These are phyloP conservation scores for Aspergillus sp. DNA, from an alignment of 2,329 filamentous ascomycete species.

Conservation along the genomic window DNA sequence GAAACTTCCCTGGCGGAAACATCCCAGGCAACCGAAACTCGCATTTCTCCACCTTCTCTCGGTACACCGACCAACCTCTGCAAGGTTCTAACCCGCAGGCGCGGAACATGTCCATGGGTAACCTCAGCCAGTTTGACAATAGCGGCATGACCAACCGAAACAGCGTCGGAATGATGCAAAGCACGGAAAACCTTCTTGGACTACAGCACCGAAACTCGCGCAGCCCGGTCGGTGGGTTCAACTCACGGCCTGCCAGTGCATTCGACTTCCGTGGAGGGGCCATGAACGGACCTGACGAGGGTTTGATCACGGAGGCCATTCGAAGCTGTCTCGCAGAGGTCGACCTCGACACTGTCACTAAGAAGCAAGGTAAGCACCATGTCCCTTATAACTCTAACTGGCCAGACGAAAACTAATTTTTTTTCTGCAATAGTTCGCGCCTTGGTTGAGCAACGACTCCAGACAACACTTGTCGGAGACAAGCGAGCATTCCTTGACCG, in stretches of 20 bases:
- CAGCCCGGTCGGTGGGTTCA: conserved; percentile 49
- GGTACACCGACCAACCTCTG: conserved; percentile 63
- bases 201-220: conserved; percentile 39
- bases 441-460: conserved; percentile 87
- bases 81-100: conserved; percentile 35
- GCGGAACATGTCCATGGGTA: conserved; percentile 62
- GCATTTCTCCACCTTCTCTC: conserved; percentile 68
- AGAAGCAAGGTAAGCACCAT: conserved; percentile 74
- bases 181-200: conserved; percentile 46
- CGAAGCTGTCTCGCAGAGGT: conserved; percentile 80
- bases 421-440: conserved; percentile 59
- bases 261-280: conserved; percentile 58
- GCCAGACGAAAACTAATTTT: background rate
- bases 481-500: conserved; percentile 85
- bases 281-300: conserved; percentile 68
- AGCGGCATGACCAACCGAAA: conserved; percentile 38
- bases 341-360: conserved; percentile 94
- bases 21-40: conserved; percentile 56
- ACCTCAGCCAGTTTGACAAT: conserved; percentile 50
- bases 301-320: conserved; percentile 79
- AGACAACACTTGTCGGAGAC: conserved; percentile 84
- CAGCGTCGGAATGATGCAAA: conserved; percentile 45
- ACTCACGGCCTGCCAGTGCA: conserved; percentile 53
- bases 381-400: background rate
- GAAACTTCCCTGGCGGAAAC: conserved; percentile 48